Base-by-base conservation (phyloP, 1,284 basidiomycete species). In the Ustanciosporium gigantosporum region DNA sequence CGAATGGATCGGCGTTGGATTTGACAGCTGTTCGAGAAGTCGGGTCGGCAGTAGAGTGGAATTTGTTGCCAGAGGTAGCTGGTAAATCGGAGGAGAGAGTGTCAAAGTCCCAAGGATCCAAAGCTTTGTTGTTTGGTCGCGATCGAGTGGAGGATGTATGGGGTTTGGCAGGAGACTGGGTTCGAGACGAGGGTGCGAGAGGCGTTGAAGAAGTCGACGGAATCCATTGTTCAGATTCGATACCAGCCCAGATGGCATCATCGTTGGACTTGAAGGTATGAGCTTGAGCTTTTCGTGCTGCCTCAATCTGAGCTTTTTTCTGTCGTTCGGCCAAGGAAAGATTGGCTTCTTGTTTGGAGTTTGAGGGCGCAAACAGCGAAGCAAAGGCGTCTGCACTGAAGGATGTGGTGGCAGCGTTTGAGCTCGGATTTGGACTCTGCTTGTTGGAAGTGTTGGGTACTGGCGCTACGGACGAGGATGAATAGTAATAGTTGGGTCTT, bases 381-480 rank as follows among this genome's bases (percentile, higher is more conserved):
- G 60, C 62, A 45, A 74, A 75, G 4, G 71, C 72, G 43, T 74
- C 70, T 5, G 32, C 25, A 15, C 31, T 40, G 8, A 19, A 34
- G 15, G 32, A 34, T 45, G 8, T 8, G 5, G 21, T 4, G 34
- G 36, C 22, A 20, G 25, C 29, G 38, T 39, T 46, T 5, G 36
- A 42, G 25, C 32, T 5, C 15, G 36, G 29, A n/a, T 39, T 20
- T 25, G 31, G 15, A 40, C 34, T 56, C 36, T 42, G 31, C 8
- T 15, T 61, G 23, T 36, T 42, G 32, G 43, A 13, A 16, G 51
- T 22, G 21, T 32, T 15, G 13, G 48, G 17, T n/a, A 49, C 8
- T 13, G 48, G 31, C 22, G 42, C 24, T 15, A 41, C 45, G 22
- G 29, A 16, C 31, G 41, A 8, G 41, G 46, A 38, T 11, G 50